Percentiles rank a stretch among this genome's conserved stretches.
Conservation (phyloP, 2,329 filamentous ascomycete genomes). For the Drechslerella dactyloides region DNA sequence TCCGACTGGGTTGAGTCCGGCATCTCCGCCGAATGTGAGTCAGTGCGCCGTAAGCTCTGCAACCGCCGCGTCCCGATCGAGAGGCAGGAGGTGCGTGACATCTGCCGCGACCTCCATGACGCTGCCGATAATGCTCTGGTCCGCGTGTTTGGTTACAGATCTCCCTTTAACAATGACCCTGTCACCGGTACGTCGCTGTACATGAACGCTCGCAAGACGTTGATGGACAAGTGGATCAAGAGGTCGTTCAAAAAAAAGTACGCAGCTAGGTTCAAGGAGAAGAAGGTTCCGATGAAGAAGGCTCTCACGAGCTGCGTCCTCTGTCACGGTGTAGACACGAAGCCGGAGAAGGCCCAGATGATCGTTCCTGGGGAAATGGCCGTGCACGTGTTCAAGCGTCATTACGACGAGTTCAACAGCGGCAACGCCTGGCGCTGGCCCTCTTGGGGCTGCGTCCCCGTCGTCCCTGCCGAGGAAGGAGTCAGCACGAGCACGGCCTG, state of each 20-base stretch:
- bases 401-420: background rate
- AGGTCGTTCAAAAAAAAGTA: background rate
- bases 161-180: background rate
- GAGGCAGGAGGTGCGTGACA: background rate
- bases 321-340: background rate
- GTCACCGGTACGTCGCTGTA: too few relatives aligned
- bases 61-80: background rate
- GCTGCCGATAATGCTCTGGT: background rate
- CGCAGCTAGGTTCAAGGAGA: background rate
- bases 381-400: background rate
- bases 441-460: background rate
- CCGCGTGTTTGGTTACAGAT: background rate
- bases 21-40: background rate
- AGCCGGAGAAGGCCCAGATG: background rate
- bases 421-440: background rate
- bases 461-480: too few relatives aligned
- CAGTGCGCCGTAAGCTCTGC: background rate
- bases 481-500: too few relatives aligned
- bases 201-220: too few relatives aligned
- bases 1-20: background rate
- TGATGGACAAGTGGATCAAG: background rate
- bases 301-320: background rate
- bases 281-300: background rate
- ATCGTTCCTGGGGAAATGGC: background rate
- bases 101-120: background rate